Percentiles rank a stretch among this genome's conserved stretches.
These are phyloP conservation scores for Podaxis carcinomalis DNA, from an alignment of 768 basidiomycete species.

Conservation along the genomic window DNA sequence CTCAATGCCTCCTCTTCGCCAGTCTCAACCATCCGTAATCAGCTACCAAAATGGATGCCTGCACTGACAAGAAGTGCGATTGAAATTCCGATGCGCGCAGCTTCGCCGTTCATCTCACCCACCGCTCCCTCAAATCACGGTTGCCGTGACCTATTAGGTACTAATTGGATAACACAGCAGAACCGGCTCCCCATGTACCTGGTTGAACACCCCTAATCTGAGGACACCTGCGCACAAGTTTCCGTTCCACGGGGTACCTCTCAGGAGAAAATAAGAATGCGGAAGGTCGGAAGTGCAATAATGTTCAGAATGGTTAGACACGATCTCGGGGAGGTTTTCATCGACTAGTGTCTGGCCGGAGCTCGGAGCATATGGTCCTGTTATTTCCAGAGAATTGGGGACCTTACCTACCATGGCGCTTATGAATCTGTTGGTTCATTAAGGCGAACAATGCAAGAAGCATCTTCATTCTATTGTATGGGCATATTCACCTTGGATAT, in stretches of 20 bases:
- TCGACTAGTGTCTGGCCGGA: neutral
- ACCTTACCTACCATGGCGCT: neutral
- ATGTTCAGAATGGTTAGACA: neutral
- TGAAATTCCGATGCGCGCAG: neutral
- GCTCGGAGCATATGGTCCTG: neutral
- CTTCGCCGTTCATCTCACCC: neutral
- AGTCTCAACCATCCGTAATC: neutral
- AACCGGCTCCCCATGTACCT: slow-evolving; percentile 1
- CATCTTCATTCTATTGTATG: neutral
- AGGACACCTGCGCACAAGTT: neutral
- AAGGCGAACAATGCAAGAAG: neutral
- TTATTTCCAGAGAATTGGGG: neutral
- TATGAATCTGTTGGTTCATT: neutral
- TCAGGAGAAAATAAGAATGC: neutral
- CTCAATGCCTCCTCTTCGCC: neutral
- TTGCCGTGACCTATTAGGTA: neutral
- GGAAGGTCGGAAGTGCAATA: neutral
- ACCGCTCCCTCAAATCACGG: neutral
- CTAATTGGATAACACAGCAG: neutral
- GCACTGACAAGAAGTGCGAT: neutral
- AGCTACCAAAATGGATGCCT: neutral
- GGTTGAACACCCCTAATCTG: neutral
- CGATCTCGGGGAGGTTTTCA: neutral
- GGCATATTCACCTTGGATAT: neutral
- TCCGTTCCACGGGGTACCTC: neutral